These are phyloP conservation scores for Diaporthe sp. DNA, from an alignment of 2,329 filamentous ascomycete species.

Conservation along the genomic window DNA sequence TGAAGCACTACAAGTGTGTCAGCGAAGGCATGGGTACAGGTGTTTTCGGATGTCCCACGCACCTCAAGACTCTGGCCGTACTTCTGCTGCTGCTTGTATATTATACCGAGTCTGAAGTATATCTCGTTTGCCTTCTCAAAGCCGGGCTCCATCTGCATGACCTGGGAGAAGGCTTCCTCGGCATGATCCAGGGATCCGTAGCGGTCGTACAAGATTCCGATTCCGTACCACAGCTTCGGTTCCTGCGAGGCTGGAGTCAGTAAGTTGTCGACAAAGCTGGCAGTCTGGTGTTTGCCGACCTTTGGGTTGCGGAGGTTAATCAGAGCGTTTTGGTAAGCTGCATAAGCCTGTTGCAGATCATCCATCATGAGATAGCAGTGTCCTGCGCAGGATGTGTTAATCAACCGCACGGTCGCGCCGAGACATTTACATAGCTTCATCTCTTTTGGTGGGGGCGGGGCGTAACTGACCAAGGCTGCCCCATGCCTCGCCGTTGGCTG, in stretches of 20 bases:
- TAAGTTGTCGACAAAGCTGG: not conserved
- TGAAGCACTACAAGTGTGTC: slow-evolving; percentile 79
- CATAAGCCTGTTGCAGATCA: slow-evolving; percentile 95
- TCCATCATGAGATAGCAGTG: slow-evolving; percentile 99
- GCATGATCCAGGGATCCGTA: slow-evolving; percentile 97
- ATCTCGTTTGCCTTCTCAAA: slow-evolving; percentile 99
- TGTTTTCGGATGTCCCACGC: slow-evolving; percentile 44
- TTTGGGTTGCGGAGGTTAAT: slow-evolving; percentile 95
- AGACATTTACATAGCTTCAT: slow-evolving; percentile 41
- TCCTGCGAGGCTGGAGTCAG: slow-evolving; percentile 64
- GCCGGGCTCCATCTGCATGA: slow-evolving; percentile 97
- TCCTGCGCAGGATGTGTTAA: slow-evolving; percentile 62
- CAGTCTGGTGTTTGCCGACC: slow-evolving; percentile 58
- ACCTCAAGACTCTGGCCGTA: slow-evolving; percentile 93
- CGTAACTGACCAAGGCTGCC: slow-evolving; percentile 79
- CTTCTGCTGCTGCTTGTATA: slow-evolving; percentile 98
- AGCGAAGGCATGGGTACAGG: slow-evolving; percentile 38
- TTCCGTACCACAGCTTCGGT: slow-evolving; percentile 98
- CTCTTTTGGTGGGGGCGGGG: not conserved
- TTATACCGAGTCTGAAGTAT: slow-evolving; percentile 98
- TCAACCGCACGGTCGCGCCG: slow-evolving; percentile 22
- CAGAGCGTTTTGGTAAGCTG: slow-evolving; percentile 93
- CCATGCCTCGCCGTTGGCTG: slow-evolving; percentile 93
- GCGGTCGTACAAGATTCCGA: slow-evolving; percentile 95
- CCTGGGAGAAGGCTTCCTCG: slow-evolving; percentile 97